Base-by-base conservation (phyloP, 768 basidiomycete genomes). In the Sporobolomyces pararoseus region DNA sequence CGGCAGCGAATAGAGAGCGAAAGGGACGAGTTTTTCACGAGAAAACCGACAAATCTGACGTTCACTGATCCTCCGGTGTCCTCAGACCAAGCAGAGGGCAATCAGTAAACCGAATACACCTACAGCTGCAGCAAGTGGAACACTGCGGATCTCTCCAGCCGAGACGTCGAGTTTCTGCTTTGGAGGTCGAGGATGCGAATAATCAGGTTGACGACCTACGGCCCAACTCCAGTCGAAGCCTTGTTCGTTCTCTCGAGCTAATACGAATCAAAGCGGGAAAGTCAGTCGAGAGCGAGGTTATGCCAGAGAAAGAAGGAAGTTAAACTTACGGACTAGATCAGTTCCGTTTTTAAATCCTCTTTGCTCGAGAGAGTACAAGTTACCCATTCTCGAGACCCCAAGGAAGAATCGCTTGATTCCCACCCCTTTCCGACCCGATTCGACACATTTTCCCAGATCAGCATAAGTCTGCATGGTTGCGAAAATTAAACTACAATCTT, bases 201-300 rank as follows among this genome's bases (percentile, higher is more conserved):
- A n/a, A n/a, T n/a, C n/a, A n/a, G n/a, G n/a, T n/a, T n/a, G 27
- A 7, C 25, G 25, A 29, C 16, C 53, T 7, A 9, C 19, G 4
- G 21, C 10, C 53, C 53, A 55, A 27, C 53, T 55, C 53, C 53
- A 55, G 31, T 55, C 53, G 32, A 35, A 35, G 4, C 53, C 53
- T 31, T 9, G 7, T 7, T 29, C 32, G 10, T 35, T 34, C 31
- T 55, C 53, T 31, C 29, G 53, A 25, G 51, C 51, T 53, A 31
- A 5, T 25, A 4, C 5, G 13, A 7, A 31, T 29, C 12, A 29
- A 47, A 12, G 39, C 39, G 39, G 21, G 21, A 13, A 23, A 6
- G 23, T 47, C 12, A 47, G 12, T 12, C 10, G 23, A 13, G 46
- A 23, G 46, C 21, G 7, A 47, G 21, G 21, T 47, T 13, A 12